Percentiles rank a stretch among this genome's conserved stretches.
These are phyloP conservation scores for Delphinella strobiligena DNA, from an alignment of 2,329 filamentous ascomycete genomes.

Conservation along the genomic window DNA sequence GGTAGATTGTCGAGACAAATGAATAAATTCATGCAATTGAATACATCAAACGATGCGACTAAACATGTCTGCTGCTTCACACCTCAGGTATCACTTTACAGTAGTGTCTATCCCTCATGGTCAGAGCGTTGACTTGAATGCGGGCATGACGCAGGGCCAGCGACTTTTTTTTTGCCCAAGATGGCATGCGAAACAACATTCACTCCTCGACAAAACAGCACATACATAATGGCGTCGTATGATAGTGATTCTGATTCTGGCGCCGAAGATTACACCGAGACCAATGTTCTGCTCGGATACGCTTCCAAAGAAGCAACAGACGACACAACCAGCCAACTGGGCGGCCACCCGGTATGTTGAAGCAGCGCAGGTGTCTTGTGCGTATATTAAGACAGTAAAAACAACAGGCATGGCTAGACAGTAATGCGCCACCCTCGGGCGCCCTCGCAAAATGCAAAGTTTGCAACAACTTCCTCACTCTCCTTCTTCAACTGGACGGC, in stretches of 20 bases:
- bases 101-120: too few relatives aligned
- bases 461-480: conserved; percentile 71
- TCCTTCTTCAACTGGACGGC: conserved; percentile 83
- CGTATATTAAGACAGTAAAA: not conserved
- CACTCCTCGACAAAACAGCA: not conserved
- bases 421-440: conserved; percentile 58
- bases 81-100: too few relatives aligned
- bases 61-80: too few relatives aligned
- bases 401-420: conserved; percentile 68
- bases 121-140: too few relatives aligned
- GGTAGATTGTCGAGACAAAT: too few relatives aligned
- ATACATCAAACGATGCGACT: too few relatives aligned
- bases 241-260: conserved; percentile 66
- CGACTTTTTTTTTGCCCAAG: conserved; percentile 4
- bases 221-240: conserved; percentile 54
- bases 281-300: conserved; percentile 83
- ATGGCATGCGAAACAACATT: not conserved
- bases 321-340: conserved; percentile 77
- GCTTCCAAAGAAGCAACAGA: conserved; percentile 66
- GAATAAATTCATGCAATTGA: too few relatives aligned
- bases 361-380: not conserved
- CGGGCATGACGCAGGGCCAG: conserved; percentile 4
- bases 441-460: conserved; percentile 73
- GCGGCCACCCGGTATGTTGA: conserved; percentile 68
- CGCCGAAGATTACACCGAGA: conserved; percentile 59